Evolutionary conservation across 495 filamentous ascomycete genomes (phyloP).

Genomic region (Neurospora cerealis): DNA sequence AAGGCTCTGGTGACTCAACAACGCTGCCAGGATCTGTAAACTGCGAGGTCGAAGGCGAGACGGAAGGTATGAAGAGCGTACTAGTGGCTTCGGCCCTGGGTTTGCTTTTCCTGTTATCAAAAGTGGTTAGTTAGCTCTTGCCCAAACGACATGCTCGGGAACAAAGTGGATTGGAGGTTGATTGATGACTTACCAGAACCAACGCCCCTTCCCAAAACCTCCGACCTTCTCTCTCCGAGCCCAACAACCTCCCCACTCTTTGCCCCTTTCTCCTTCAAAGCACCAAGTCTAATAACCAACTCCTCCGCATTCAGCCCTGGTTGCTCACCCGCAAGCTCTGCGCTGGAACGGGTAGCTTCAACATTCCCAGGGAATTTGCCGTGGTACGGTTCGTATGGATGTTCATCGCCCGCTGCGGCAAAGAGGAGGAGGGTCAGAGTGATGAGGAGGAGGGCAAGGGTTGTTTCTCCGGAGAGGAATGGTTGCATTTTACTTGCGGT

Average conservation of each 20-base stretch:
- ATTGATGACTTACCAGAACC: no score
- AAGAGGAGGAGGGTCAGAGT: background rate
- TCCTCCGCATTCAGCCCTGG: no score
- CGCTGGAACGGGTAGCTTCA: background rate
- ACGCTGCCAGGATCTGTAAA: background rate
- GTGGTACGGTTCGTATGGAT: background rate
- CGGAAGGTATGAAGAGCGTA: background rate
- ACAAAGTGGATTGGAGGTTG: no score
- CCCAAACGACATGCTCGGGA: no score
- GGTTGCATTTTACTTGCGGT: constrained; percentile 1
- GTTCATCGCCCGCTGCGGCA: background rate
- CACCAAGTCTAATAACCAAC: no score
- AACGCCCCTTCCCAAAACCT: no score
- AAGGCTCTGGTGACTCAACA: background rate
- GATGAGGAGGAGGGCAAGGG: background rate
- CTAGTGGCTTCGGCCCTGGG: no score
- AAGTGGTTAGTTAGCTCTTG: no score
- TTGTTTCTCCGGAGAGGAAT: constrained; percentile 5
- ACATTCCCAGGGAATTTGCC: background rate
- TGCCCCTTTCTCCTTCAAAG: no score
- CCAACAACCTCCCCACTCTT: no score
- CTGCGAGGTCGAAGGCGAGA: background rate
- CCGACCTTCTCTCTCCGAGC: no score
- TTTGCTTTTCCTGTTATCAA: no score
- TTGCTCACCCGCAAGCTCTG: background rate